phyloP scores from a whole-genome alignment of 306 rosid genomes.

The Arachis stenosperma region DNA sequence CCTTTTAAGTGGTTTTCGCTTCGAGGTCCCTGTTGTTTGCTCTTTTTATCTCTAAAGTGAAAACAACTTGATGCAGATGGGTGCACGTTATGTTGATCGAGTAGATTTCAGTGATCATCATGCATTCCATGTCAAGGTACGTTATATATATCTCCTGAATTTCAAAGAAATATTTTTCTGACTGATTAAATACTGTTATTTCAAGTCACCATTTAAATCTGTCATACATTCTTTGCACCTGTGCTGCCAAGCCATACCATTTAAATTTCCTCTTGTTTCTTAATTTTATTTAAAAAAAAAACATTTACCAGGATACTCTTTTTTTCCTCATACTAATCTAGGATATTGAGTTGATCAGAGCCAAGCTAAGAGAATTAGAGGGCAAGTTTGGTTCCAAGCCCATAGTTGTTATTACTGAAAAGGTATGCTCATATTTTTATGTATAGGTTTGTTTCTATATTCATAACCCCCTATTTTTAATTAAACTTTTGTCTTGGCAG shows the following conservation, averaged over 20 bases:
- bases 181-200: constrained; percentile 15
- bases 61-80: constrained; percentile 62
- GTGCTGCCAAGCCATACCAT: not conserved
- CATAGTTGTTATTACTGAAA: constrained; percentile 73
- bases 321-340: constrained; percentile 29
- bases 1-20: constrained; percentile 11
- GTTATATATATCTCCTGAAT: constrained; percentile 22
- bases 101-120: constrained; percentile 89
- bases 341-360: constrained; percentile 67
- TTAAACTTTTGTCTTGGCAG: constrained; percentile 46
- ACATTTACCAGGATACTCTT: not conserved
- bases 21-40: constrained; percentile 1
- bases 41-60: constrained; percentile 44
- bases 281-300: constrained; percentile 17
- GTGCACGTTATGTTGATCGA: constrained; percentile 67
- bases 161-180: constrained; percentile 18
- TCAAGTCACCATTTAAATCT: constrained; percentile 26
- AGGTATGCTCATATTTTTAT: constrained; percentile 49
- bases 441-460: not conserved
- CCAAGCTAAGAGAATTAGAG: constrained; percentile 61
- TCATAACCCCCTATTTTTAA: not conserved
- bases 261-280: constrained; percentile 1
- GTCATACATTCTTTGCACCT: not conserved
- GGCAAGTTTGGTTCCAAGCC: constrained; percentile 64
- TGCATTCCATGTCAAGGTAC: constrained; percentile 62